These are phyloP conservation scores for Dictyostelium brefeldianum DNA, from an alignment of 78 protist genomes.

Conservation along the genomic window DNA sequence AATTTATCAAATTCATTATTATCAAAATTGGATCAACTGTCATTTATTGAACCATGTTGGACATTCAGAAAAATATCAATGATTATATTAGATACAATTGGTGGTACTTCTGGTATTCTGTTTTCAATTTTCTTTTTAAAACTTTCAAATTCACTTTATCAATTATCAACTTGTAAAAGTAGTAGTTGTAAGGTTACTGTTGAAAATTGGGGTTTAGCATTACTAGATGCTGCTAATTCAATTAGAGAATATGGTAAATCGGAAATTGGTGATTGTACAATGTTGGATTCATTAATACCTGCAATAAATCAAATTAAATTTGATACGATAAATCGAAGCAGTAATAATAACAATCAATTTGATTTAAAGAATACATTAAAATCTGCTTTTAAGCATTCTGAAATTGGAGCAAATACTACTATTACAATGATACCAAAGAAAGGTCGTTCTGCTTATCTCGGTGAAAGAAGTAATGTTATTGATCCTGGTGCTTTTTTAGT, in stretches of 20 bases:
- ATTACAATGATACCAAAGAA: slow-evolving; percentile 29
- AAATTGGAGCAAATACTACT: slow-evolving; percentile 40
- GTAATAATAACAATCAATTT: background rate
- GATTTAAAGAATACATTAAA: background rate
- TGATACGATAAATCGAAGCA: background rate
- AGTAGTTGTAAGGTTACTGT: background rate
- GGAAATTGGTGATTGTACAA: slow-evolving; percentile 72
- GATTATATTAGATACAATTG: slow-evolving; percentile 3
- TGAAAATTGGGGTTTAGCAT: slow-evolving; percentile 18
- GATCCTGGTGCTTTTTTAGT: slow-evolving; percentile 80
- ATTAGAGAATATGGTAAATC: slow-evolving; percentile 43
- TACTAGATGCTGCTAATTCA: slow-evolving; percentile 14
- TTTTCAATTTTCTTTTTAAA: slow-evolving; percentile 58
- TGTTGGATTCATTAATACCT: slow-evolving; percentile 80
- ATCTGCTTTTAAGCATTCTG: slow-evolving; percentile 27
- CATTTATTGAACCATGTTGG: slow-evolving; percentile 55
- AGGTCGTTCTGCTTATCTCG: slow-evolving; percentile 71
- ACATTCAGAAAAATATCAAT: slow-evolving; percentile 20
- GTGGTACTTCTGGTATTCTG: slow-evolving; percentile 61
- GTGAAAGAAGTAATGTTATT: slow-evolving; percentile 32
- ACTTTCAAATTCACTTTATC: slow-evolving; percentile 11
- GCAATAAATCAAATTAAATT: slow-evolving; percentile 20
- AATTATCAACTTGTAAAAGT: background rate
- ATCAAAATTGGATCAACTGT: background rate
- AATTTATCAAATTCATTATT: slow-evolving; percentile 12